A percentile compares a stretch with the other conserved stretches of the same genome.
These are phyloP conservation scores for Vanderwaltozyma yarrowii DNA, from an alignment of 805 yeast species.

Conservation along the genomic window DNA sequence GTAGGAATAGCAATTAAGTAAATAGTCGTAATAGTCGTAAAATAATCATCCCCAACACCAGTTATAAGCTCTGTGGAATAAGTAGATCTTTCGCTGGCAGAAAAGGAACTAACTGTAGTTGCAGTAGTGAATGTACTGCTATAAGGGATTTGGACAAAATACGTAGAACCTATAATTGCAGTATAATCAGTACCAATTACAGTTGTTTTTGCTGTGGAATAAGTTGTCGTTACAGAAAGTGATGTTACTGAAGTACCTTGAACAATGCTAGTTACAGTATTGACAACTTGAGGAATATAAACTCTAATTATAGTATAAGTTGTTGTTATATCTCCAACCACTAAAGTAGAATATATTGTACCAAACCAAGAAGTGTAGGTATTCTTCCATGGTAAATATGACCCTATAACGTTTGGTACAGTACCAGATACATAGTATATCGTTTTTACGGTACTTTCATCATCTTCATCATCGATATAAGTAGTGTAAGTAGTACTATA, in stretches of 20 bases:
- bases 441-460: neutral
- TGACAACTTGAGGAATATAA: neutral
- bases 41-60: neutral
- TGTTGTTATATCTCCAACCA: neutral
- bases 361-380: neutral
- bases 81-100: neutral
- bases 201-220: neutral
- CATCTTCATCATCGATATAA: neutral
- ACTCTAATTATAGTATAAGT: neutral
- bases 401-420: neutral
- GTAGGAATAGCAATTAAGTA: constrained; percentile 1
- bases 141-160: neutral
- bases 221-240: neutral
- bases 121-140: neutral
- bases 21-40: neutral
- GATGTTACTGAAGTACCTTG: neutral
- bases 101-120: neutral
- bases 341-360: neutral
- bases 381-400: neutral
- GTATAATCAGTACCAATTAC: neutral
- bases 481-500: neutral
- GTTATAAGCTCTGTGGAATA: neutral
- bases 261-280: neutral
- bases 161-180: neutral
- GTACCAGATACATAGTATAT: neutral